phyloP scores from a whole-genome alignment of 352 stramenopile genomes.

The Pythium guiyangense region DNA sequence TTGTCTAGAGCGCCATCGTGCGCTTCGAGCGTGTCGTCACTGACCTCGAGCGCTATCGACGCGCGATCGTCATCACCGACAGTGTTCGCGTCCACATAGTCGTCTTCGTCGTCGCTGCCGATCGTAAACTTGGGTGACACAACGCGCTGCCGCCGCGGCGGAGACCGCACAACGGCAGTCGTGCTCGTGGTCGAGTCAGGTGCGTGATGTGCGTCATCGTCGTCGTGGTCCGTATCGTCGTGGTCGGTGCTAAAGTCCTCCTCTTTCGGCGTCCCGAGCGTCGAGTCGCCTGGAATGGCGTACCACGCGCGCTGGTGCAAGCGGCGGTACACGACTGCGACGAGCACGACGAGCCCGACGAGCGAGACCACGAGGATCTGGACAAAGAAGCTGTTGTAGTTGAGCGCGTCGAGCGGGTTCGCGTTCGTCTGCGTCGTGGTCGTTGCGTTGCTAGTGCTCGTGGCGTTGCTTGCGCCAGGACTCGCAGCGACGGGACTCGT shows the following conservation, averaged over 20 bases:
- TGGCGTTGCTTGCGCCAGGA: conserved; percentile 2
- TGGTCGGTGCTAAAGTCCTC: conserved; percentile 5
- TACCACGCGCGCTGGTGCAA: conserved; percentile 43
- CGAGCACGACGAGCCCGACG: conserved; percentile 46
- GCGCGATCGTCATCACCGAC: neutral
- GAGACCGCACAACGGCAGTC: conserved; percentile 20
- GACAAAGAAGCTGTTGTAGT: conserved; percentile 32
- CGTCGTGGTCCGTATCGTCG: conserved; percentile 11
- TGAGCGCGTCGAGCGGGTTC: conserved; percentile 11
- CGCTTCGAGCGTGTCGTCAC: neutral
- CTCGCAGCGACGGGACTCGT: neutral
- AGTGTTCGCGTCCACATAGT: neutral
- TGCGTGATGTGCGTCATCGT: conserved; percentile 11
- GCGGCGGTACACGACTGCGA: conserved; percentile 48
- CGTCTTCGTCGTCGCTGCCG: conserved; percentile 37
- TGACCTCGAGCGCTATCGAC: no score
- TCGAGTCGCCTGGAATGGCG: conserved; percentile 37
- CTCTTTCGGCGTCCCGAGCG: conserved; percentile 14
- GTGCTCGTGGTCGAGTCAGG: conserved; percentile 15
- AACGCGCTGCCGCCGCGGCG: conserved; percentile 17
- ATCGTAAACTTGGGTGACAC: conserved; percentile 41
- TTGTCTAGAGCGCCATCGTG: neutral
- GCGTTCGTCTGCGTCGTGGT: conserved; percentile 5
- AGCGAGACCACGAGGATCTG: conserved; percentile 51
- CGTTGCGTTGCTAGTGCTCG: neutral